Percentiles rank a stretch among this genome's conserved stretches.
Conservation (phyloP, 2,329 filamentous ascomycete genomes). For the Aspergillus persii region DNA sequence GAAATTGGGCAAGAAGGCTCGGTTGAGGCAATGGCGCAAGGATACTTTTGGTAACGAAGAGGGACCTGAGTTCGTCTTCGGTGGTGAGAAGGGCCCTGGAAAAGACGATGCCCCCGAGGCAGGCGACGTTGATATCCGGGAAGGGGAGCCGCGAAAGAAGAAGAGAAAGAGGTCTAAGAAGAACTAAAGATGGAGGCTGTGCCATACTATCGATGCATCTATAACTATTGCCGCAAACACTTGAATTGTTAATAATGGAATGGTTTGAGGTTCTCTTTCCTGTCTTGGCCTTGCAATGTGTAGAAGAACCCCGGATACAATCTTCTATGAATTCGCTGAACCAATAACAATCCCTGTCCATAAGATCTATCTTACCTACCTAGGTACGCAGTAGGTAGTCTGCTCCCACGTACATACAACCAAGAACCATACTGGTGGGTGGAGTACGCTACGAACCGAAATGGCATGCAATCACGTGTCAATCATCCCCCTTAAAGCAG, state of each 20-base stretch:
- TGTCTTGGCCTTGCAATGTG: not conserved
- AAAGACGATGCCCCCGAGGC: constrained; percentile 24
- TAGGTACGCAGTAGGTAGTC: too few relatives aligned
- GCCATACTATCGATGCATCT: not conserved
- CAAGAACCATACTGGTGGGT: too few relatives aligned
- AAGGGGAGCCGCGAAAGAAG: constrained; percentile 39
- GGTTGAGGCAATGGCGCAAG: constrained; percentile 79
- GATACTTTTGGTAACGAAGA: constrained; percentile 64
- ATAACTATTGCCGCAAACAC: not conserved
- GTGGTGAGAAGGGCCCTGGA: constrained; percentile 21
- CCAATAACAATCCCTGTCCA: too few relatives aligned
- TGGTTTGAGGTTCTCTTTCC: not conserved
- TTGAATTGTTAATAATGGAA: not conserved
- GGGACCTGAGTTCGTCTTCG: constrained; percentile 41
- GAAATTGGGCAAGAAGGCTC: constrained; percentile 85
- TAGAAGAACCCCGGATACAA: not conserved
- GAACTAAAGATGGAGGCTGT: constrained; percentile 25
- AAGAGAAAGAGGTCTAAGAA: constrained; percentile 48
- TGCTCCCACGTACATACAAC: too few relatives aligned
- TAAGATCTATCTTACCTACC: too few relatives aligned
- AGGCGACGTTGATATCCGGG: constrained; percentile 42
- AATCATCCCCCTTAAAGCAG: too few relatives aligned
- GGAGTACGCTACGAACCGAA: too few relatives aligned
- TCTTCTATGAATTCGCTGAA: too few relatives aligned
- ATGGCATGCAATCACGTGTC: too few relatives aligned